A percentile compares a stretch with the other conserved stretches of the same genome.
These are phyloP conservation scores for Fraxinus anomala DNA, from an alignment of 257 asterid genomes.

Conservation along the genomic window DNA sequence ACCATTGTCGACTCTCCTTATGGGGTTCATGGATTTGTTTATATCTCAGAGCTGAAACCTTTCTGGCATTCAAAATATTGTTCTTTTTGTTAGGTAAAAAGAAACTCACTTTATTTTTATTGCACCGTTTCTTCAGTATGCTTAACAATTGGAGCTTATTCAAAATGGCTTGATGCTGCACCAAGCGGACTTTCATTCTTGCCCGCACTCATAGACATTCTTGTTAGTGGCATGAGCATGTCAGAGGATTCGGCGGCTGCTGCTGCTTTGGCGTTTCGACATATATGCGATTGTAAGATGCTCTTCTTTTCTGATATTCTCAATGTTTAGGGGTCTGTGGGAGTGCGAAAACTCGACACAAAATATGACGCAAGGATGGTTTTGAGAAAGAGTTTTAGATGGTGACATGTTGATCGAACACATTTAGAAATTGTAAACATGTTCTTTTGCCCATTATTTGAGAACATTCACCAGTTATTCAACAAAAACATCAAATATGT, in stretches of 20 bases:
- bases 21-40: constrained; percentile 15
- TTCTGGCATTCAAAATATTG: background rate
- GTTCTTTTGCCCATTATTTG: background rate
- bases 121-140: constrained; percentile 52
- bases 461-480: background rate
- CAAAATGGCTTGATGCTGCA: constrained; percentile 91
- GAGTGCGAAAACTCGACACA: background rate
- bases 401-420: background rate
- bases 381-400: background rate
- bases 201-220: constrained; percentile 89
- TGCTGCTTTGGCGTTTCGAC: constrained; percentile 91
- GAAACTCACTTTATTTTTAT: constrained; percentile 22
- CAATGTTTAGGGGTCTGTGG: background rate
- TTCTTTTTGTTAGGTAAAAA: constrained; percentile 22
- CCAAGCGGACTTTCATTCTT: constrained; percentile 78
- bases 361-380: background rate
- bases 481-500: background rate
- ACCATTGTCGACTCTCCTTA: constrained; percentile 17
- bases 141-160: constrained; percentile 86
- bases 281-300: constrained; percentile 77
- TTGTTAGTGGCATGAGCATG: constrained; percentile 88
- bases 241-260: constrained; percentile 98
- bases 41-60: background rate
- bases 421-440: background rate
- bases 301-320: constrained; percentile 23